Base-by-base conservation (phyloP, 2,329 filamentous ascomycete species). In the Penicillium sp. region DNA sequence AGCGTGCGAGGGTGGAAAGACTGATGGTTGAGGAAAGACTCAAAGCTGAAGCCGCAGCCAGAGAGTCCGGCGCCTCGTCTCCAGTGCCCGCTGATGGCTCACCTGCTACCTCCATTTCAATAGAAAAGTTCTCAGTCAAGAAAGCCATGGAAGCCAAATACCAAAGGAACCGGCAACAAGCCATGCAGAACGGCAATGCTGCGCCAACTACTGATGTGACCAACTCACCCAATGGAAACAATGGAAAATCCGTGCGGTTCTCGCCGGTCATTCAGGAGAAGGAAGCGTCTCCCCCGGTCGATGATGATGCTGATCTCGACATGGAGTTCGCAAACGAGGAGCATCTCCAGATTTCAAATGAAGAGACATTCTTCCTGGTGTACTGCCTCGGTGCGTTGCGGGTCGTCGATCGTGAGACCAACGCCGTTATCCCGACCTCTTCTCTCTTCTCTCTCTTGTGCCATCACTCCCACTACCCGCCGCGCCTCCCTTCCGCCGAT, bases 331-430 rank as follows among this genome's bases (percentile, higher is more conserved):
- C 79, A 55, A 78, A 86, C 77, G 75, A 89, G 76, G 95, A 99
- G 68, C 92, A 97, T 69, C 86, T 97, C n/a, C 95, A 98, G 71
- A 81, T 99, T 9, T 92, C 89, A 3, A 84, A 89, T 0, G 92
- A 97, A 73, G 95, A 99, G 75, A 88, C 92, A 0, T 96, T 98
- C 75, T 99, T 96, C 72, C 82, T 99, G 10, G 82, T 81, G 4
- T 98, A 96, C 70, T 89, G 84, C 0, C 80, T 99, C 1, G 93
- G 93, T 0, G 84, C 84, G 4, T 81, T 99, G 9, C 76, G 81
- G 3, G 81, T 98, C 13, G 77, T 71, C 58, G 71, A 76, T 48
- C 63, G 70, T 44, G 58, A 65, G 33, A 64, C 56, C 35, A 71
- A 76, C 26, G 67, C 68, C 4, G 68, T 76, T 2, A 77, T 90